Percentiles rank a stretch among this genome's conserved stretches.
These are phyloP conservation scores for Ambispora gerdemannii DNA, from an alignment of 192 early-diverging fungal genomes.

Conservation along the genomic window DNA sequence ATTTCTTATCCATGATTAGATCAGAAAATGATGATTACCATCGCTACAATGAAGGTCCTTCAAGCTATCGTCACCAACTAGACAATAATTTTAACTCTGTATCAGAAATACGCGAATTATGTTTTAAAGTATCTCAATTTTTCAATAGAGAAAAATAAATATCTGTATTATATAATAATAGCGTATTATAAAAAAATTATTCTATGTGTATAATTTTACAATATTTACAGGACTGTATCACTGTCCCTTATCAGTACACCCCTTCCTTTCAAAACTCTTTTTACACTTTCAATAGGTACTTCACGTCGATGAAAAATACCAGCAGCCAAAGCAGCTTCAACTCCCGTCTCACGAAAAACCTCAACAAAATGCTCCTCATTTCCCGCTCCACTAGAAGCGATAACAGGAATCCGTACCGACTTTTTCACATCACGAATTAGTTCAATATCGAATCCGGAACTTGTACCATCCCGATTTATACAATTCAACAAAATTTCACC, in stretches of 20 bases:
- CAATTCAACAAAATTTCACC: slow-evolving; percentile 98
- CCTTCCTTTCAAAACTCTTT: slow-evolving; percentile 58
- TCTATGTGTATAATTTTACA: background rate
- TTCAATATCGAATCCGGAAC: slow-evolving; percentile 92
- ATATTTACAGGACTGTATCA: slow-evolving; percentile 34
- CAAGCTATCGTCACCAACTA: too few species aligned
- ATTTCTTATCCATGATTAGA: too few species aligned
- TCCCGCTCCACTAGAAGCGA: slow-evolving; percentile 95
- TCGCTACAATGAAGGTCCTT: too few species aligned
- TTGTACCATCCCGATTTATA: slow-evolving; percentile 99
- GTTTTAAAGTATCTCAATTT: background rate
- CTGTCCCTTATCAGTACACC: slow-evolving; percentile 53
- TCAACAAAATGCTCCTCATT: slow-evolving; percentile 81
- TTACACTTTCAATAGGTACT: slow-evolving; percentile 86
- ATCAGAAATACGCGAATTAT: background rate
- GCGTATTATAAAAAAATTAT: background rate
- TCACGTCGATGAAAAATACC: slow-evolving; percentile 98
- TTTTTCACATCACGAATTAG: slow-evolving; percentile 76
- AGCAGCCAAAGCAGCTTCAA: slow-evolving; percentile 94
- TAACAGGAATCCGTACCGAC: slow-evolving; percentile 90
- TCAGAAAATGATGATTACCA: too few species aligned
- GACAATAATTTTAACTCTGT: too few species aligned
- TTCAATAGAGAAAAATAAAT: background rate
- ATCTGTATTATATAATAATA: background rate
- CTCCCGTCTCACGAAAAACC: slow-evolving; percentile 80